Conservation (phyloP, 805 yeast species). For the Saccharomycopsis sp. region DNA sequence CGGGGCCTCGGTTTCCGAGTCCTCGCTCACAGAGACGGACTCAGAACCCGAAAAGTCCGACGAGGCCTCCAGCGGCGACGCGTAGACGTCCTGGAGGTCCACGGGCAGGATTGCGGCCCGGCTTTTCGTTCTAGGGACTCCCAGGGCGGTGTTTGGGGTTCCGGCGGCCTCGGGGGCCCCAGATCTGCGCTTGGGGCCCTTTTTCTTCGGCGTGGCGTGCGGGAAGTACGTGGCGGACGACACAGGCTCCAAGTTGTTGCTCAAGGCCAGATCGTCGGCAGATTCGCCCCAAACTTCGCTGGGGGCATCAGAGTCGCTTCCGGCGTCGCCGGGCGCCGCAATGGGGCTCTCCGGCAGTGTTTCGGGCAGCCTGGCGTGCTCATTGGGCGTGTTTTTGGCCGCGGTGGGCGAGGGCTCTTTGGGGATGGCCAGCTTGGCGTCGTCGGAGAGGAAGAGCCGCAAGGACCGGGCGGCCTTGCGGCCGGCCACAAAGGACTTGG, state of each 20-base stretch:
- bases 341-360: neutral
- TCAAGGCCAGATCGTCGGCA: too few species aligned
- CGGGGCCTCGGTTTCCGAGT: neutral
- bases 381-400: too few species aligned
- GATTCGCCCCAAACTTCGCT: too few species aligned
- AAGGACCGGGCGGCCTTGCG: constrained; percentile 54
- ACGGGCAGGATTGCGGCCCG: neutral
- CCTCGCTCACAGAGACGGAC: neutral
- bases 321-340: neutral
- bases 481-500: constrained; percentile 32
- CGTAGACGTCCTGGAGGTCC: neutral
- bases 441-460: constrained; percentile 41
- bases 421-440: neutral
- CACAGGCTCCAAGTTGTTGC: constrained; percentile 40
- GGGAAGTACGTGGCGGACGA: constrained; percentile 70
- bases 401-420: too few species aligned
- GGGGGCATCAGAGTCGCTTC: neutral
- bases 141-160: neutral
- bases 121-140: constrained; percentile 19
- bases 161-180: neutral
- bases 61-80: constrained; percentile 8
- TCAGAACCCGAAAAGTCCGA: neutral
- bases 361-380: too few species aligned
- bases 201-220: constrained; percentile 38
- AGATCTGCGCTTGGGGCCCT: constrained; percentile 16